A percentile compares a stretch with the other conserved stretches of the same genome.
phyloP scores from a whole-genome alignment of 495 filamentous ascomycete species.

The Penicillium angulare region DNA sequence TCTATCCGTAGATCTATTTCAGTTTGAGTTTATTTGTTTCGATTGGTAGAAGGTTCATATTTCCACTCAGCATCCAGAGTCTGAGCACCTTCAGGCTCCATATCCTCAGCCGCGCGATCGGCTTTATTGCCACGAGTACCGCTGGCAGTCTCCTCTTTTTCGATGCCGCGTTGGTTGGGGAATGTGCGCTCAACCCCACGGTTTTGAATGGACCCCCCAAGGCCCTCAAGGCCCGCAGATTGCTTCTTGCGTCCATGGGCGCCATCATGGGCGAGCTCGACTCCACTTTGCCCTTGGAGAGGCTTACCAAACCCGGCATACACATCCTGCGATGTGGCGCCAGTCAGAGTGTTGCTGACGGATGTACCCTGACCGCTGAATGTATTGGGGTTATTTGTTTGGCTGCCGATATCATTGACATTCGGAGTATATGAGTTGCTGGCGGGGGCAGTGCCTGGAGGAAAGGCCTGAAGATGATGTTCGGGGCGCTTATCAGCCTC shows the following conservation, averaged over 20 bases:
- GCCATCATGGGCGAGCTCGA: slow-evolving; percentile 57
- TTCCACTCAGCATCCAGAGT: slow-evolving; percentile 47
- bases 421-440: slow-evolving; percentile 61
- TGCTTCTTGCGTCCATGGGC: slow-evolving; percentile 52
- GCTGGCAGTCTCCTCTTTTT: slow-evolving; percentile 23
- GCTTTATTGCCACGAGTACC: slow-evolving; percentile 31
- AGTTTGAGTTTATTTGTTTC: slow-evolving; percentile 2
- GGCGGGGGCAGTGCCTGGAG: slow-evolving; percentile 64
- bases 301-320: slow-evolving; percentile 61
- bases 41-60: slow-evolving; percentile 33
- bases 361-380: slow-evolving; percentile 40
- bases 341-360: slow-evolving; percentile 55
- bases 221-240: slow-evolving; percentile 51
- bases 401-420: slow-evolving; percentile 41
- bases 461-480: slow-evolving; percentile 59
- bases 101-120: slow-evolving; percentile 39
- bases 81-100: slow-evolving; percentile 43
- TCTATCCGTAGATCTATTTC: no score
- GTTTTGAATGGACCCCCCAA: slow-evolving; percentile 42
- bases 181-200: slow-evolving; percentile 24
- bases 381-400: slow-evolving; percentile 46
- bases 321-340: slow-evolving; percentile 63
- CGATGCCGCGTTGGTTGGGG: slow-evolving; percentile 29
- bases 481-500: slow-evolving; percentile 61
- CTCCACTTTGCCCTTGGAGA: slow-evolving; percentile 56